Evolutionary conservation across 371 early-diverging fungal genomes (phyloP).

Genomic region (Fennellomyces sp.): DNA sequence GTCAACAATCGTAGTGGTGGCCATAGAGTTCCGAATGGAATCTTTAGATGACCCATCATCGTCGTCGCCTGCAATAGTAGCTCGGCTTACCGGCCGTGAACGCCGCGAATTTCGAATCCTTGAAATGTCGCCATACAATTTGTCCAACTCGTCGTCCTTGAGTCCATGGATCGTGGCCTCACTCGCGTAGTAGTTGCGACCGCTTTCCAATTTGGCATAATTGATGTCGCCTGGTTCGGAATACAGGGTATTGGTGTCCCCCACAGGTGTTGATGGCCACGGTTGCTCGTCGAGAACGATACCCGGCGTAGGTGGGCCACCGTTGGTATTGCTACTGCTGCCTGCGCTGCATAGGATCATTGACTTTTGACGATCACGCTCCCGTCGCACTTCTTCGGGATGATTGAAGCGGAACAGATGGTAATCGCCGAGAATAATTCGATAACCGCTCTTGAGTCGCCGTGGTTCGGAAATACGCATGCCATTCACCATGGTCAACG

Average conservation of each 20-base stretch:
- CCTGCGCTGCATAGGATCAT: conserved; percentile 14
- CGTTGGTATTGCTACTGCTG: conserved; percentile 25
- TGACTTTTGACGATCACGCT: conserved; percentile 55
- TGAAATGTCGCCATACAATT: conserved; percentile 59
- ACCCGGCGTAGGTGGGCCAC: conserved; percentile 55
- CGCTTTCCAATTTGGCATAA: conserved; percentile 75
- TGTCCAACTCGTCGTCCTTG: conserved; percentile 64
- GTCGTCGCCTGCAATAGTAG: conserved; percentile 45
- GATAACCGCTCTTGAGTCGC: conserved; percentile 73
- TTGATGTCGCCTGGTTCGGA: conserved; percentile 76
- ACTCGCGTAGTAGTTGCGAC: conserved; percentile 49
- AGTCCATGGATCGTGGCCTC: conserved; percentile 50
- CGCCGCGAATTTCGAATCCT: conserved; percentile 56
- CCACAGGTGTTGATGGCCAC: conserved; percentile 10
- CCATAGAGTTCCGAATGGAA: conserved; percentile 41
- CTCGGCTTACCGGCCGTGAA: conserved; percentile 57
- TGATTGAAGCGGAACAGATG: conserved; percentile 88
- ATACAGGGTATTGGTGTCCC: conserved; percentile 29
- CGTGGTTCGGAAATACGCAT: conserved; percentile 60
- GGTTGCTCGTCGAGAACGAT: conserved; percentile 11
- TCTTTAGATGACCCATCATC: conserved; percentile 54
- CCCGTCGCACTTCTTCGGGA: conserved; percentile 82
- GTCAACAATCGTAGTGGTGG: conserved; percentile 35
- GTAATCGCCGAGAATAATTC: conserved; percentile 82
- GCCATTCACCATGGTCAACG: conserved; percentile 82